These are phyloP conservation scores for Fomitopsis palustris DNA, from an alignment of 1,284 basidiomycete species.

Conservation along the genomic window DNA sequence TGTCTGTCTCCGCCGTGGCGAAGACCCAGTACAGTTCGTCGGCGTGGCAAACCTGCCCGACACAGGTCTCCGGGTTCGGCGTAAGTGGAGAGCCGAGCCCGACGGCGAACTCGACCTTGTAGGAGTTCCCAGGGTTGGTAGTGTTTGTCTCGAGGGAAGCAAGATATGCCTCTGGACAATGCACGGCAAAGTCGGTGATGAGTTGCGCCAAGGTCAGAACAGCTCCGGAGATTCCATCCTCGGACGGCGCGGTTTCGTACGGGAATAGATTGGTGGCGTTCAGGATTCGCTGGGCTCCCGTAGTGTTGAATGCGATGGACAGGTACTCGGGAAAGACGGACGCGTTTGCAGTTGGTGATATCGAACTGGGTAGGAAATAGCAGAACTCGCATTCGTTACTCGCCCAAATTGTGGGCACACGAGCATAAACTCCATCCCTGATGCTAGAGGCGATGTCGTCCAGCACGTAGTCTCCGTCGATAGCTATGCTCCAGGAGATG, in stretches of 20 bases:
- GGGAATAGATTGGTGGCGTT: conserved; percentile 8
- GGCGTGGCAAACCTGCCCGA: conserved; percentile 14
- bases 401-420: conserved; percentile 13
- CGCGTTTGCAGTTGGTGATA: conserved; percentile 6
- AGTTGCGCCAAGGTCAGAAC: conserved; percentile 10
- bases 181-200: conserved; percentile 10
- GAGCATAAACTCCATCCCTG: conserved; percentile 10
- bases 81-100: conserved; percentile 12
- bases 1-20: conserved; percentile 13
- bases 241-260: conserved; percentile 10
- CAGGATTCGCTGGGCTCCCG: conserved; percentile 4
- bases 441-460: conserved; percentile 13
- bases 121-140: conserved; percentile 11
- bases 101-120: conserved; percentile 11
- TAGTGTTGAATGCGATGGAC: conserved; percentile 10
- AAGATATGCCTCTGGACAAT: conserved; percentile 11
- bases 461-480: conserved; percentile 12
- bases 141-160: conserved; percentile 12
- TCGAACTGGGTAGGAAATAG: conserved; percentile 10
- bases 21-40: conserved; percentile 15
- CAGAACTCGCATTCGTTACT: conserved; percentile 15
- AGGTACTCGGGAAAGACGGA: conserved; percentile 10
- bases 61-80: conserved; percentile 11
- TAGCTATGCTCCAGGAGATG: conserved; percentile 9
- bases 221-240: conserved; percentile 10